These are phyloP conservation scores for Scheffersomyces titani DNA, from an alignment of 1,139 yeast genomes.

Conservation along the genomic window DNA sequence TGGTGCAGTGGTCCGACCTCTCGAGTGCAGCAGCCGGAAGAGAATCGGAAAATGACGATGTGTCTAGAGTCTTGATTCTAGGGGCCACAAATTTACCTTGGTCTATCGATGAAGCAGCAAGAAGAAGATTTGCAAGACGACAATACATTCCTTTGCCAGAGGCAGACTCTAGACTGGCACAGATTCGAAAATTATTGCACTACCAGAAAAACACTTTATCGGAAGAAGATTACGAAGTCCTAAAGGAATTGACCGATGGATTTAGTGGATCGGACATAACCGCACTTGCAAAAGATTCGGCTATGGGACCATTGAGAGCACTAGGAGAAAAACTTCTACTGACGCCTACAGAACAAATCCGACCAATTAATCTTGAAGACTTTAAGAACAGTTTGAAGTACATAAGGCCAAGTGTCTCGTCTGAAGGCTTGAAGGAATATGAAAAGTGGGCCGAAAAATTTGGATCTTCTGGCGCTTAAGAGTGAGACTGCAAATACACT, in stretches of 20 bases:
- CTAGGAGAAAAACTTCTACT: conserved; percentile 84
- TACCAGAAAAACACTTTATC: conserved; percentile 75
- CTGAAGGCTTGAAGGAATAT: conserved; percentile 72
- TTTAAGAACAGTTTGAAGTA: conserved; percentile 76
- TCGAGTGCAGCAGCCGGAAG: conserved; percentile 91
- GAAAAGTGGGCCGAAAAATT: conserved; percentile 90
- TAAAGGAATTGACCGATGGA: conserved; percentile 70
- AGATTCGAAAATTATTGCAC: conserved; percentile 65
- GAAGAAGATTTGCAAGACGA: conserved; percentile 89
- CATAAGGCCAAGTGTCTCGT: conserved; percentile 89
- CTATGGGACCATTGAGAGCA: conserved; percentile 95
- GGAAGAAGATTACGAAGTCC: conserved; percentile 59
- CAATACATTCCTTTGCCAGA: conserved; percentile 97
- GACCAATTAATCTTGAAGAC: conserved; percentile 77
- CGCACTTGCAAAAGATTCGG: conserved; percentile 95
- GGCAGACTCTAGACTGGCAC: conserved; percentile 74
- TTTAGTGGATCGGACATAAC: conserved; percentile 95
- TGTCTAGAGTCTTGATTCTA: conserved; percentile 73
- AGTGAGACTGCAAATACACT: background rate
- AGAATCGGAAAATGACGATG: conserved; percentile 45
- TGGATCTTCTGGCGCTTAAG: conserved; percentile 87
- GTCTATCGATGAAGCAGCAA: conserved; percentile 98
- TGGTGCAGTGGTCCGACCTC: conserved; percentile 94
- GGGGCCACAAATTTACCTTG: conserved; percentile 98
- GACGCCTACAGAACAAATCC: conserved; percentile 82